Conservation (phyloP, 495 filamentous ascomycete genomes). For the Aspergillus hancockii region DNA sequence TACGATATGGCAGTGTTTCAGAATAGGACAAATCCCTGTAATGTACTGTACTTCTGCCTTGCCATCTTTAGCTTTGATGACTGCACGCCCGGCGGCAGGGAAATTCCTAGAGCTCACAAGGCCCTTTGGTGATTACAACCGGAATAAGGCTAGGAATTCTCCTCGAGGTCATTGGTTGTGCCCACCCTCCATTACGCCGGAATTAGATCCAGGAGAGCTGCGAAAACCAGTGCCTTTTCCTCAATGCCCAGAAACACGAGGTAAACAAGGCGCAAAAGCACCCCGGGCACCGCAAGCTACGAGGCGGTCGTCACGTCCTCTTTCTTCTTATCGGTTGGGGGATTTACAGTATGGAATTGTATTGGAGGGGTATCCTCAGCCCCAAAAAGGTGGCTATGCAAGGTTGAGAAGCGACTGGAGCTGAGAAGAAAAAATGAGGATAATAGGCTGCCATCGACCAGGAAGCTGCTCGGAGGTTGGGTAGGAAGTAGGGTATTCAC, state of each 20-base stretch:
- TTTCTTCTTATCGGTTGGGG: background rate
- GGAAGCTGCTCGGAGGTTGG: background rate
- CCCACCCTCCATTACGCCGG: background rate
- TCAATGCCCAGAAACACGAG: constrained; percentile 1
- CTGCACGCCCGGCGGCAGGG: background rate
- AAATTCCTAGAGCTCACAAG: background rate
- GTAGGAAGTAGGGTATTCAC: constrained; percentile 1
- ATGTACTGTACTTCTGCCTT: constrained; percentile 8
- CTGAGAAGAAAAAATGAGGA: background rate
- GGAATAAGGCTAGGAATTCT: background rate
- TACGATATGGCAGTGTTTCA: constrained; percentile 6
- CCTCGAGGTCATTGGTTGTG: background rate
- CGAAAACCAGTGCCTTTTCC: background rate
- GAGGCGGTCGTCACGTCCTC: background rate
- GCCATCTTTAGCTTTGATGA: background rate
- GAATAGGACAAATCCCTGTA: constrained; percentile 5
- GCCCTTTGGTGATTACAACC: background rate
- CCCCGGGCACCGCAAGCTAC: background rate
- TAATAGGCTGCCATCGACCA: background rate
- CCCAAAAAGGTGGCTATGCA: background rate
- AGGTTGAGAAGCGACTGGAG: background rate
- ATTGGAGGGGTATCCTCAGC: background rate
- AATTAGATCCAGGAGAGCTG: background rate
- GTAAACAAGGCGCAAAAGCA: constrained; percentile 1
- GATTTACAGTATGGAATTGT: background rate